These are phyloP conservation scores for Leptographium procerum DNA, from an alignment of 2,329 filamentous ascomycete species.

Conservation along the genomic window DNA sequence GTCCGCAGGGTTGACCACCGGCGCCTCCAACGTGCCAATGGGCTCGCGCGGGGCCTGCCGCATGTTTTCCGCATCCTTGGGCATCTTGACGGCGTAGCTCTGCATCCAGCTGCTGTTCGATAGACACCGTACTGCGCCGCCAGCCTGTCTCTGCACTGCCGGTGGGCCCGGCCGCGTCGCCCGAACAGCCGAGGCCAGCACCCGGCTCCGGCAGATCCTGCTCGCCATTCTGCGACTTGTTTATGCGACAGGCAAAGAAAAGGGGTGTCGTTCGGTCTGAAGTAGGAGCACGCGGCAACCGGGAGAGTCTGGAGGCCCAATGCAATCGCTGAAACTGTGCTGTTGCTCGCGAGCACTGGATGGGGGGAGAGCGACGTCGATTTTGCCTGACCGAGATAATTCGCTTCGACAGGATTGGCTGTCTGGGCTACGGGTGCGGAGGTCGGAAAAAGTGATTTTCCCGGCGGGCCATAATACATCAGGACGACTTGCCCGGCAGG, in stretches of 20 bases:
- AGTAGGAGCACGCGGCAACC: background rate
- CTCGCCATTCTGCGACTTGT: constrained; percentile 39
- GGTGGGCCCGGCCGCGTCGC: constrained; percentile 31
- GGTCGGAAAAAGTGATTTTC: background rate
- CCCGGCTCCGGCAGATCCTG: constrained; percentile 45
- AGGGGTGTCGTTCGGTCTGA: constrained; percentile 3
- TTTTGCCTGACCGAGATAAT: constrained; percentile 11
- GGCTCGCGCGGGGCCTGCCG: constrained; percentile 49
- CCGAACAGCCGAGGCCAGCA: constrained; percentile 43
- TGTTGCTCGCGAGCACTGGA: background rate
- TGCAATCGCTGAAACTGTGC: background rate
- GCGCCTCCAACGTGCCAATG: constrained; percentile 56
- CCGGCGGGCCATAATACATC: background rate
- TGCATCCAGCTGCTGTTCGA: constrained; percentile 32
- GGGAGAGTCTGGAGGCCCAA: background rate
- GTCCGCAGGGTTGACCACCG: constrained; percentile 83
- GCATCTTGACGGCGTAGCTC: constrained; percentile 40
- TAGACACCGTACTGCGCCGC: constrained; percentile 32
- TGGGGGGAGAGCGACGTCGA: constrained; percentile 1
- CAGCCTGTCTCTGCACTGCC: constrained; percentile 4
- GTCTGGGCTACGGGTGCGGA: background rate
- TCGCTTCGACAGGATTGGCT: constrained; percentile 10
- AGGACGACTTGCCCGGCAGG: background rate
- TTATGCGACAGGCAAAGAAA: constrained; percentile 25
- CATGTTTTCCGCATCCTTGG: constrained; percentile 55